Conservation (phyloP, 2,329 filamentous ascomycete species). For the Talaromyces sp. region DNA sequence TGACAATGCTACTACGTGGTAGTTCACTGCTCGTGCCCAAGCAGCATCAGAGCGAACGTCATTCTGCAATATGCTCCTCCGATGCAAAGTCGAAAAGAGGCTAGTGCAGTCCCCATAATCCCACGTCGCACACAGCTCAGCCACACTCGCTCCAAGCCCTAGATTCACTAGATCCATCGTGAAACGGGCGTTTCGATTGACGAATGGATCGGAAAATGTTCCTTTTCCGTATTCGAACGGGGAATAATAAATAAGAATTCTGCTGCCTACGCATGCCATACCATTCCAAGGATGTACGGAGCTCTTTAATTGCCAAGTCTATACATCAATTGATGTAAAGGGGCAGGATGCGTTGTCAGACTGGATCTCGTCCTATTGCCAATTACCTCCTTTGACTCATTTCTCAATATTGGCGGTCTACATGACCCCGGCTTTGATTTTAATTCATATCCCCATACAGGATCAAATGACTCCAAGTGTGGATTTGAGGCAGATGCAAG, state of each 20-base stretch:
- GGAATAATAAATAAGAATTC: not conserved
- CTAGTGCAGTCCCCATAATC: not conserved
- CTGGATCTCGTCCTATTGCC: no score
- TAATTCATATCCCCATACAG: no score
- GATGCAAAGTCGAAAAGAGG: not conserved
- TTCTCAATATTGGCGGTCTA: no score
- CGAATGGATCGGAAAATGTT: not conserved
- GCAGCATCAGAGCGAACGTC: not conserved
- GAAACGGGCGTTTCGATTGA: slow-evolving; percentile 3
- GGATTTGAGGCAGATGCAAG: no score
- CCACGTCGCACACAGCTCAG: not conserved
- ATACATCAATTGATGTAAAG: not conserved
- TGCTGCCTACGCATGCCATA: not conserved
- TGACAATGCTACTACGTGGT: not conserved
- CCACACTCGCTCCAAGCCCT: slow-evolving; percentile 2
- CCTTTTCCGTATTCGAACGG: not conserved
- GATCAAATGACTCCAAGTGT: no score
- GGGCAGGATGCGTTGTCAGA: not conserved
- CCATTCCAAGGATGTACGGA: not conserved
- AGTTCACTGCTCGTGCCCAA: not conserved
- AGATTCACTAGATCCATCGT: not conserved
- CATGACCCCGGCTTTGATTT: no score
- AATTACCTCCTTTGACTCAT: no score
- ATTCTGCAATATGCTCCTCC: not conserved
- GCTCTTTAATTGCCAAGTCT: no score